phyloP scores from a whole-genome alignment of 179 eudicot species.

The Vitellaria paradoxa region DNA sequence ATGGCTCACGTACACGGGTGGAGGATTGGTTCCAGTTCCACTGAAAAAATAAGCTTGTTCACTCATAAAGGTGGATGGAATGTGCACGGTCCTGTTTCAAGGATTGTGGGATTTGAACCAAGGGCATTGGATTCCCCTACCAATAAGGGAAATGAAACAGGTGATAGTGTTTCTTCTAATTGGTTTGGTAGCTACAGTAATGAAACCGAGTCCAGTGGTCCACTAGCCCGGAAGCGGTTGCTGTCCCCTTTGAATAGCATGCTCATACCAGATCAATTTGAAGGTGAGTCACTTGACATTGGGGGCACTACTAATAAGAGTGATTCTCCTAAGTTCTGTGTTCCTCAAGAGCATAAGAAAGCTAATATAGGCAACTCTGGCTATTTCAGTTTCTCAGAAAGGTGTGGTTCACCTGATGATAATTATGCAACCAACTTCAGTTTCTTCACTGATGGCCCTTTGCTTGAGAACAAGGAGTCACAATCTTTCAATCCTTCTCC shows the following conservation, averaged over 20 bases:
- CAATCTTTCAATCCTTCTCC: conserved; percentile 21
- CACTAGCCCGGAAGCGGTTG: conserved; percentile 57
- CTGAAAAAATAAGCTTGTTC: conserved; percentile 29
- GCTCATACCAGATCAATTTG: conserved; percentile 37
- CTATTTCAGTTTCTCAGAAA: conserved; percentile 28
- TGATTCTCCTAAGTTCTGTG: conserved; percentile 24
- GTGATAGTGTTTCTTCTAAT: conserved; percentile 21
- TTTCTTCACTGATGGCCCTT: conserved; percentile 57
- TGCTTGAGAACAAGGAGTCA: conserved; percentile 34
- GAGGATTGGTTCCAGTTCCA: conserved; percentile 29
- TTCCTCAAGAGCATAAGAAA: conserved; percentile 57
- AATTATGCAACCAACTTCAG: conserved; percentile 24
- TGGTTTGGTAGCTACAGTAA: conserved; percentile 18
- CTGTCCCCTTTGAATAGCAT: conserved; percentile 66
- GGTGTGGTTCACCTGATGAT: conserved; percentile 22
- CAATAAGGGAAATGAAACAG: conserved; percentile 29
- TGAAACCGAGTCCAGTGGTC: conserved; percentile 31
- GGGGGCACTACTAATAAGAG: conserved; percentile 26
- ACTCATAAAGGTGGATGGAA: conserved; percentile 31
- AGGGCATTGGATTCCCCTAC: conserved; percentile 30
- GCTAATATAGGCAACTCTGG: conserved; percentile 41
- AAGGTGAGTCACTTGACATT: conserved; percentile 48
- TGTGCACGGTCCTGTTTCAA: conserved; percentile 54
- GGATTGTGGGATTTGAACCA: conserved; percentile 83
- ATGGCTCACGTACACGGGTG: conserved; percentile 35